phyloP scores from a whole-genome alignment of 2,329 filamentous ascomycete genomes.

The Rasamsonia emersonii region DNA sequence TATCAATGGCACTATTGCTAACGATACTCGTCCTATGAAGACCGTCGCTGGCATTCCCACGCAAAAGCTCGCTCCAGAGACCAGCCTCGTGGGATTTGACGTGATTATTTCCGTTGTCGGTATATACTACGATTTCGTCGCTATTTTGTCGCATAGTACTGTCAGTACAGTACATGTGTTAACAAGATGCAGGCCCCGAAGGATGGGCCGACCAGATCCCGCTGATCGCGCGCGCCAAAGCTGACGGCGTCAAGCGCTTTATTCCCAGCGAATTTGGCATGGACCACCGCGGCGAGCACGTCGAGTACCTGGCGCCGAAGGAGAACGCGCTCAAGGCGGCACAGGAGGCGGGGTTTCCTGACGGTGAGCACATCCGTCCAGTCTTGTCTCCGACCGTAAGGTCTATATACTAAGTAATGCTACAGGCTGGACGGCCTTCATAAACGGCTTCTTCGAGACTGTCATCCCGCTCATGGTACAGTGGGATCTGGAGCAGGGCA shows the following conservation, averaged over 20 bases:
- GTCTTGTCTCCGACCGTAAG: neutral
- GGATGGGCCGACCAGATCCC: no score
- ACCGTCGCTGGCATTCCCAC: neutral
- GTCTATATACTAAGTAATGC: neutral
- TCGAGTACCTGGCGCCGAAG: no score
- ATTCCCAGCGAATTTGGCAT: no score
- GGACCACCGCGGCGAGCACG: no score
- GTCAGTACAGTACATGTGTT: neutral
- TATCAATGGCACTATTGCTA: neutral
- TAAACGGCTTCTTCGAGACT: conserved; percentile 1
- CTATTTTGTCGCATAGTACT: no score
- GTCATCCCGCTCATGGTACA: no score
- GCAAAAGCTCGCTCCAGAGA: neutral
- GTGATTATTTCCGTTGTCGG: neutral
- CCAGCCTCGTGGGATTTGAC: neutral
- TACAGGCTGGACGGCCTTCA: neutral
- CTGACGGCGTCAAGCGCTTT: no score
- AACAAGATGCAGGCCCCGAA: neutral
- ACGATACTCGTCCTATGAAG: neutral
- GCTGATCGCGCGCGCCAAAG: no score
- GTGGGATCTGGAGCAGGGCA: no score
- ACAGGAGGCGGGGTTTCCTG: no score
- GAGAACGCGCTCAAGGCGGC: no score
- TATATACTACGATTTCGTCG: neutral
- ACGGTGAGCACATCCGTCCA: neutral